Percentiles rank a stretch among this genome's conserved stretches.
phyloP scores from a whole-genome alignment of 2,329 filamentous ascomycete genomes.

The Claviceps arundinis region DNA sequence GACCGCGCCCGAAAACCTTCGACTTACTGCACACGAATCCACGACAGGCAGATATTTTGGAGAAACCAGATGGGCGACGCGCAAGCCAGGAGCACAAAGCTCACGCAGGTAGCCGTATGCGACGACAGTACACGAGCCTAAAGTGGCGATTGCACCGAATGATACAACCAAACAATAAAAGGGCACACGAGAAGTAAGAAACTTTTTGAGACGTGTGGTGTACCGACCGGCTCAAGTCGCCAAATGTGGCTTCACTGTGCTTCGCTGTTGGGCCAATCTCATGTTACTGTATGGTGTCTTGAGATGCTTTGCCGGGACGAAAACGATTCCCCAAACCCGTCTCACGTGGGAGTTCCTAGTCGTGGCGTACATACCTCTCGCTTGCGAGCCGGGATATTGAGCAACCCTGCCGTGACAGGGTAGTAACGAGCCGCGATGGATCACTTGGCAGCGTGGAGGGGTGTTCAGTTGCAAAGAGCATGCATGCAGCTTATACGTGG shows the following conservation, averaged over 20 bases:
- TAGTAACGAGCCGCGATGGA: not conserved
- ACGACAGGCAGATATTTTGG: not conserved
- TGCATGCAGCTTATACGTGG: not conserved
- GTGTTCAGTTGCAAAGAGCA: not conserved
- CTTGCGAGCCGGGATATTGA: not conserved
- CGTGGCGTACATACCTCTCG: not conserved
- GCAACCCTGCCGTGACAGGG: not conserved
- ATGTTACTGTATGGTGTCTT: not conserved
- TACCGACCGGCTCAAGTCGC: too few species aligned
- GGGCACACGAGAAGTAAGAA: not conserved
- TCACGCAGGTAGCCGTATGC: not conserved
- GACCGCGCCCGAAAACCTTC: not conserved
- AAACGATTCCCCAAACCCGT: not conserved
- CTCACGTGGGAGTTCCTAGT: not conserved
- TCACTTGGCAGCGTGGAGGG: not conserved
- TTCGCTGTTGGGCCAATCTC: not conserved
- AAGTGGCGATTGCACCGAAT: not conserved
- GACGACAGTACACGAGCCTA: not conserved
- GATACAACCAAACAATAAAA: not conserved
- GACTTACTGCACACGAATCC: too few species aligned
- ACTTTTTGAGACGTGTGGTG: not conserved
- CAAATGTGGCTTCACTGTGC: not conserved
- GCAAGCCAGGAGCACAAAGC: not conserved
- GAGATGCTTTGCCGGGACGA: not conserved
- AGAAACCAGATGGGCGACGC: not conserved